Evolutionary conservation across 2,329 filamentous ascomycete species (phyloP).

Genomic region (Paracoccidioides brasiliensis): DNA sequence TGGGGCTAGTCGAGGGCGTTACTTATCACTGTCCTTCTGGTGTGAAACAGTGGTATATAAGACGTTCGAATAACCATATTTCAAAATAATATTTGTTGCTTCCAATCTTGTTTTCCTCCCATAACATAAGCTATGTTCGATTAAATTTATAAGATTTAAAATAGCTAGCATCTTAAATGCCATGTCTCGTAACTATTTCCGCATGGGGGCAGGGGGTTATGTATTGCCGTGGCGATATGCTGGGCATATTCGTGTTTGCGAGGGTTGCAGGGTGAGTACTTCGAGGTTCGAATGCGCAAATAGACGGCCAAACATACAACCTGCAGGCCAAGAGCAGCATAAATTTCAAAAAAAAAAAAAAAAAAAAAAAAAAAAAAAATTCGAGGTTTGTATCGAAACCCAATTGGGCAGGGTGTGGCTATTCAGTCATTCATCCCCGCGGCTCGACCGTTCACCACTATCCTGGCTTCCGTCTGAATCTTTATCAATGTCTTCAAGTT

Average conservation of each 20-base stretch:
- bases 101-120: too few species aligned
- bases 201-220: neutral
- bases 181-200: neutral
- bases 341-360: neutral
- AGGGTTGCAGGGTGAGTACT: neutral
- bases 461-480: slow-evolving; percentile 15
- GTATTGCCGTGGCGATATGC: neutral
- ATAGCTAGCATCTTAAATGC: too few species aligned
- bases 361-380: too few species aligned
- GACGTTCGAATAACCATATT: neutral
- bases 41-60: neutral
- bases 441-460: slow-evolving; percentile 14
- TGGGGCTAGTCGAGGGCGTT: too few species aligned
- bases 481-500: slow-evolving; percentile 34
- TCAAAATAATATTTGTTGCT: neutral
- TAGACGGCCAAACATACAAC: too few species aligned
- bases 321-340: neutral
- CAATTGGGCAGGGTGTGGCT: neutral
- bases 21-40: neutral
- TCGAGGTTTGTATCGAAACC: neutral
- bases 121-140: too few species aligned
- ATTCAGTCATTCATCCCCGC: slow-evolving; percentile 20
- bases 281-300: neutral
- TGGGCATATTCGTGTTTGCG: too few species aligned
- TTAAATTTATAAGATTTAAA: too few species aligned